Evolutionary conservation across 257 asterid species (phyloP), one percentile per base, ranked within the genome.

Genomic region (Rauvolfia tetraphylla): DNA sequence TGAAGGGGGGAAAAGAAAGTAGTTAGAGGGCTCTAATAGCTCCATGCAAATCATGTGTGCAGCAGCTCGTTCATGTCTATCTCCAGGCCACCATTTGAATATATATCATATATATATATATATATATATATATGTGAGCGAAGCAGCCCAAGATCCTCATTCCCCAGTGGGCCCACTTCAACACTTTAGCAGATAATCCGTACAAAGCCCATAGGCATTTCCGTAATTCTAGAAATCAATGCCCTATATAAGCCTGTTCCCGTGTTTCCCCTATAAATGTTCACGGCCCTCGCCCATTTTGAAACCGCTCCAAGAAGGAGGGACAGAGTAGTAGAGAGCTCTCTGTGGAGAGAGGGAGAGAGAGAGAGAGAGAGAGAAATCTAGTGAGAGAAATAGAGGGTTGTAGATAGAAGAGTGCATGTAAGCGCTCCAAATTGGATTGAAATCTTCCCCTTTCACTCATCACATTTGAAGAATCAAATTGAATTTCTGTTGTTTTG

Each of bases 231-330:
- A 1, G 78, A 81, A 72, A 51, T 7, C 71, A 72, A 58, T 82
- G n/a, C 84, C 34, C 76, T 53, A 79, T 79, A 41, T 69, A 61
- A n/a, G 81, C 81, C 77, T 15, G 38, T 27, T 8, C 79, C 68
- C 68, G 68, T 27, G 15, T 48, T 76, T 63, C 62, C 71, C 66
- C 90, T 90, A 90, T 92, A 90, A 85, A 92, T 86, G 41, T 79
- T 75, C 82, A 48, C 34, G 51, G 68, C 53, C 87, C 75, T 74
- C 80, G 79, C 41, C 67, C 74, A 48, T 83, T 83, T 83, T 69
- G 76, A 87, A 90, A 82, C 88, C 88, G 87, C 89, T 29, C 72
- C 18, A 15, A 9, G 18, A 71, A 10, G 17, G 83, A 75, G 86
- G 79, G 88, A 82, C 88, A 83, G 44, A 41, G 44, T 41, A 41